A percentile compares a stretch with the other conserved stretches of the same genome.
Evolutionary conservation across 1,284 basidiomycete genomes (phyloP).

Genomic region (Ceratobasidium sp.): DNA sequence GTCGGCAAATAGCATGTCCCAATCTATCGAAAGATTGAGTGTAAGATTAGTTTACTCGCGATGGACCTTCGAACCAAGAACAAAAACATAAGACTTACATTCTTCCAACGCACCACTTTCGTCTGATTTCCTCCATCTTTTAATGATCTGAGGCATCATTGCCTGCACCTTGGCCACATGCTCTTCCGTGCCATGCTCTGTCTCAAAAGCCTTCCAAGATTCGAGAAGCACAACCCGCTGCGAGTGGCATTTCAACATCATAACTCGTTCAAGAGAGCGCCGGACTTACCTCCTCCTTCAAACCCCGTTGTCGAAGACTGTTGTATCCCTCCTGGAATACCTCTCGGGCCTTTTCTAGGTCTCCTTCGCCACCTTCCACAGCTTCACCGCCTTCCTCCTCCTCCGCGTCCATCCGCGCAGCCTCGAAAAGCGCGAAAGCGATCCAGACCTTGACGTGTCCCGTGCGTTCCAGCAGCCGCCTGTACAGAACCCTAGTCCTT

Average conservation of each 20-base stretch:
- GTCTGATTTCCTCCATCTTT: slow-evolving; percentile 83
- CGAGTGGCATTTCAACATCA: slow-evolving; percentile 40
- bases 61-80: background rate
- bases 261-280: background rate
- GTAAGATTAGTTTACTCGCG: background rate
- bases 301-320: slow-evolving; percentile 80
- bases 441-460: slow-evolving; percentile 97
- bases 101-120: slow-evolving; percentile 89
- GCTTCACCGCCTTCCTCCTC: slow-evolving; percentile 77
- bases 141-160: slow-evolving; percentile 92
- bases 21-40: slow-evolving; percentile 67
- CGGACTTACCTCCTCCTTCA: slow-evolving; percentile 84
- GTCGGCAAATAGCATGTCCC: slow-evolving; percentile 94
- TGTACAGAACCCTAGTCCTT: slow-evolving; percentile 87
- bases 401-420: slow-evolving; percentile 74
- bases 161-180: slow-evolving; percentile 83
- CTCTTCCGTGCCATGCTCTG: slow-evolving; percentile 76
- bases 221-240: slow-evolving; percentile 90
- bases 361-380: slow-evolving; percentile 74
- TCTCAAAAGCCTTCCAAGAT: slow-evolving; percentile 94
- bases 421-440: slow-evolving; percentile 82
- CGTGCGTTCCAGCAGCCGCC: slow-evolving; percentile 86
- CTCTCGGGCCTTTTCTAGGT: slow-evolving; percentile 75
- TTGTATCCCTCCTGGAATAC: slow-evolving; percentile 90
- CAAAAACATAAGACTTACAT: slow-evolving; percentile 63